A percentile compares a stretch with the other conserved stretches of the same genome.
Evolutionary conservation across 2,329 filamentous ascomycete species (phyloP).

Genomic region (Beauveria bassiana): DNA sequence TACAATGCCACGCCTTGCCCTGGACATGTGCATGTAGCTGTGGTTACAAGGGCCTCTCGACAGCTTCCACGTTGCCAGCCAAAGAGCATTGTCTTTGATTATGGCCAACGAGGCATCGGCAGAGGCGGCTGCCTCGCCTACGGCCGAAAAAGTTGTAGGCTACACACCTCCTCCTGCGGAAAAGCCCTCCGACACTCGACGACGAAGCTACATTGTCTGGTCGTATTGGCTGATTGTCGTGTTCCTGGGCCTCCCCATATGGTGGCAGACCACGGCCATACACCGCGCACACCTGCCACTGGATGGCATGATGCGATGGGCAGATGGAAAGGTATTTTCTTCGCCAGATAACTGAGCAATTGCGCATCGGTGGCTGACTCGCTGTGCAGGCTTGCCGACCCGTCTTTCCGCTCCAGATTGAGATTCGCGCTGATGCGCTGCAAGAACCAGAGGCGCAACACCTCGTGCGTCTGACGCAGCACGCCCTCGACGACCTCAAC

Average conservation of each 20-base stretch:
- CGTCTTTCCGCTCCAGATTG: slow-evolving; percentile 79
- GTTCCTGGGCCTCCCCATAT: slow-evolving; percentile 80
- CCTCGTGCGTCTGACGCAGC: slow-evolving; percentile 73
- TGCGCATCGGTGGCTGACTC: neutral
- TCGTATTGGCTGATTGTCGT: slow-evolving; percentile 89
- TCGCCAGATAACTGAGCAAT: too few relatives aligned
- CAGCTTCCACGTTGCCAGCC: neutral
- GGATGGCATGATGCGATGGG: slow-evolving; percentile 83
- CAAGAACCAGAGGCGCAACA: slow-evolving; percentile 60
- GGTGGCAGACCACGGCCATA: slow-evolving; percentile 92
- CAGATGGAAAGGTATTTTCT: slow-evolving; percentile 66
- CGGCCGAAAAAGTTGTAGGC: slow-evolving; percentile 12
- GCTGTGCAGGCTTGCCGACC: slow-evolving; percentile 69
- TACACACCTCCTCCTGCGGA: slow-evolving; percentile 62
- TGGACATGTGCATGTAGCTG: neutral
- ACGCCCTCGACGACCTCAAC: slow-evolving; percentile 77
- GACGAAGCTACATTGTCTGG: slow-evolving; percentile 66
- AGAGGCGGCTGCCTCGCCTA: neutral
- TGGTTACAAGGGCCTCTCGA: neutral
- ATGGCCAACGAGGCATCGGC: neutral
- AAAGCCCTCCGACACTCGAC: slow-evolving; percentile 57
- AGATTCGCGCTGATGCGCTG: slow-evolving; percentile 62
- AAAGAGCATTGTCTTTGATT: neutral
- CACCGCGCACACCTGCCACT: slow-evolving; percentile 80
- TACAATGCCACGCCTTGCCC: neutral